Evolutionary conservation across 176 grass and related monocot species (phyloP).

Genomic region (Musa beccarii): DNA sequence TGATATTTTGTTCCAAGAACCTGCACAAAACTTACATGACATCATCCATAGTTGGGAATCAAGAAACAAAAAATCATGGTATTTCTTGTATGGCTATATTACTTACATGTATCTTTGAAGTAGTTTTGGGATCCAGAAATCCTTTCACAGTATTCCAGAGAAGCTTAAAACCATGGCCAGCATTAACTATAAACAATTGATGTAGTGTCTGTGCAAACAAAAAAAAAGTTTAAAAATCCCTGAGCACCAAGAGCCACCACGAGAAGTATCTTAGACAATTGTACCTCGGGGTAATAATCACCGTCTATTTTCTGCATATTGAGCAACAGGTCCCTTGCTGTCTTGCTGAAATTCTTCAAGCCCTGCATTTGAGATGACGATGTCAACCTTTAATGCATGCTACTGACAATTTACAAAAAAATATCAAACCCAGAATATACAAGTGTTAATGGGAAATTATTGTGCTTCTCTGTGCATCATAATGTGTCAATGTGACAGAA

Average conservation of each 20-base stretch:
- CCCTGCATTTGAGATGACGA: conserved; percentile 36
- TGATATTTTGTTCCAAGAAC: conserved; percentile 85
- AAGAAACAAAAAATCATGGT: conserved; percentile 8
- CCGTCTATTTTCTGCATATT: conserved; percentile 94
- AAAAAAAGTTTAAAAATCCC: not conserved
- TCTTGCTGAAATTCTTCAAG: conserved; percentile 90
- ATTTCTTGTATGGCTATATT: not conserved
- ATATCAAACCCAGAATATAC: conserved; percentile 4
- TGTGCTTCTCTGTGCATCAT: not conserved
- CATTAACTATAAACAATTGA: conserved; percentile 98
- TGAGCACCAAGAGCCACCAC: not conserved
- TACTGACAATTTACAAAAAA: not conserved
- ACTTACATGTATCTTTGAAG: conserved; percentile 92
- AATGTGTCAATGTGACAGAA: not conserved
- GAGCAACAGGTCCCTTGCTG: conserved; percentile 64
- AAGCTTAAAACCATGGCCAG: conserved; percentile 75
- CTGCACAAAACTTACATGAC: conserved; percentile 24
- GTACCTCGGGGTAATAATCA: conserved; percentile 62
- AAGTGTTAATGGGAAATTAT: not conserved
- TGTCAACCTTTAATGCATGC: not conserved
- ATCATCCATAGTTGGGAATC: not conserved
- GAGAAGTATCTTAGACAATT: not conserved
- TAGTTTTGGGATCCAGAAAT: conserved; percentile 97
- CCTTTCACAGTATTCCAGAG: conserved; percentile 95
- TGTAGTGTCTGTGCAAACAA: conserved; percentile 65